phyloP scores from a whole-genome alignment of 768 basidiomycete genomes.

The Lactifluus hygrophoroides region DNA sequence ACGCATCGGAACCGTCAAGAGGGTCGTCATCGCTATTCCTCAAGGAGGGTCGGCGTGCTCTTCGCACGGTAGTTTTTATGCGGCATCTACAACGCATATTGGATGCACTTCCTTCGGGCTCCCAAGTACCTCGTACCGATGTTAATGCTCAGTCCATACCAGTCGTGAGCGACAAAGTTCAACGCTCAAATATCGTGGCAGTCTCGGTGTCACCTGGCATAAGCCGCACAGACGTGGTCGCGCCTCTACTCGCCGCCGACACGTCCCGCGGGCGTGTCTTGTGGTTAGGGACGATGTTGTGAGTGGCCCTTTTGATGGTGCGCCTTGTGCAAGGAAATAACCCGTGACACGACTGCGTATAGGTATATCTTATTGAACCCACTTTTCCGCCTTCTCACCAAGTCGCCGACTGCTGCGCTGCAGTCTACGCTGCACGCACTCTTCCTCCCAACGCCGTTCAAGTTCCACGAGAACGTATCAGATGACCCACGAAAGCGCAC shows the following conservation, averaged over 20 bases:
- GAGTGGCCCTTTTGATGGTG: constrained; percentile 21
- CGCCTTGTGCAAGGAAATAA: background rate
- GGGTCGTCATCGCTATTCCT: constrained; percentile 30
- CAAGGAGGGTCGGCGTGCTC: constrained; percentile 56
- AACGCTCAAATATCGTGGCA: constrained; percentile 68
- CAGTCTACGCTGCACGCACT: constrained; percentile 76
- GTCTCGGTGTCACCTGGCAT: constrained; percentile 71
- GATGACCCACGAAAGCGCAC: constrained; percentile 12
- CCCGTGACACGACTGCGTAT: background rate
- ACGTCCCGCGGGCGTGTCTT: constrained; percentile 32
- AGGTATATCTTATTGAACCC: constrained; percentile 67
- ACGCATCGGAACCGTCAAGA: constrained; percentile 24
- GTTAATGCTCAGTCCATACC: constrained; percentile 24
- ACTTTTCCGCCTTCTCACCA: constrained; percentile 57
- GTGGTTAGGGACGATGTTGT: constrained; percentile 42
- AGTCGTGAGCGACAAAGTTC: constrained; percentile 35
- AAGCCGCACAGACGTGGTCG: constrained; percentile 60
- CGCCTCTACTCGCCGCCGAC: constrained; percentile 44
- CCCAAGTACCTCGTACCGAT: constrained; percentile 40
- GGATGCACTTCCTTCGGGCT: constrained; percentile 64
- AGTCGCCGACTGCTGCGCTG: constrained; percentile 53
- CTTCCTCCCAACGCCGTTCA: constrained; percentile 76
- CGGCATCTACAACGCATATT: constrained; percentile 79
- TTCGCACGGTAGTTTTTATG: constrained; percentile 55
- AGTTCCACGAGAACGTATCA: constrained; percentile 33